phyloP scores from a whole-genome alignment of 306 rosid genomes.

The Trifolium repens region DNA sequence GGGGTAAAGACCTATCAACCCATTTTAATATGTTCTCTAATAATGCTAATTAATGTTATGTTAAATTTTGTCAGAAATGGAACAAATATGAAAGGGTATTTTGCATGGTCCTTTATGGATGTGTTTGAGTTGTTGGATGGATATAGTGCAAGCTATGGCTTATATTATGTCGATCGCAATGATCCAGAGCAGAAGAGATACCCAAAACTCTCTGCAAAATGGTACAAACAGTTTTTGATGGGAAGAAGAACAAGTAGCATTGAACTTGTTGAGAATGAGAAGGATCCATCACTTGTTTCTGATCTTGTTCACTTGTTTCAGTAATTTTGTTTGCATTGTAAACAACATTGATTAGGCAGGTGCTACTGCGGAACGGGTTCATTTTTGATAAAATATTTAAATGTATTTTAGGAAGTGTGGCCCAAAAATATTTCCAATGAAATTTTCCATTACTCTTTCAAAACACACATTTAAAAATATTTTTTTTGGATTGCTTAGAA shows the following conservation, averaged over 20 bases:
- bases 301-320: constrained; percentile 37
- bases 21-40: not conserved
- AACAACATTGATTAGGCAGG: not conserved
- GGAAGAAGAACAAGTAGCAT: constrained; percentile 30
- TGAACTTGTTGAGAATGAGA: constrained; percentile 20
- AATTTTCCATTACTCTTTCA: no score
- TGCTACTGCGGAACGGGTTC: no score
- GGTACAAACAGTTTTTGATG: constrained; percentile 46
- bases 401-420: no score
- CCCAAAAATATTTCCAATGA: no score
- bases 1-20: no score
- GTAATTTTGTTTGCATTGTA: no score
- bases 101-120: constrained; percentile 58
- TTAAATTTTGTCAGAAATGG: constrained; percentile 44
- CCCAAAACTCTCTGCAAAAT: constrained; percentile 55
- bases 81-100: constrained; percentile 50
- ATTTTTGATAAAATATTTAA: no score
- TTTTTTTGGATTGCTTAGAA: no score
- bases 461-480: no score
- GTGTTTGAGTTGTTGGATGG: constrained; percentile 44
- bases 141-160: constrained; percentile 39
- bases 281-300: constrained; percentile 40
- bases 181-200: constrained; percentile 56
- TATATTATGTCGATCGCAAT: constrained; percentile 46
- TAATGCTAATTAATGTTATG: not conserved